These are phyloP conservation scores for Botrytis deweyae DNA, from an alignment of 2,329 filamentous ascomycete genomes.

Conservation along the genomic window DNA sequence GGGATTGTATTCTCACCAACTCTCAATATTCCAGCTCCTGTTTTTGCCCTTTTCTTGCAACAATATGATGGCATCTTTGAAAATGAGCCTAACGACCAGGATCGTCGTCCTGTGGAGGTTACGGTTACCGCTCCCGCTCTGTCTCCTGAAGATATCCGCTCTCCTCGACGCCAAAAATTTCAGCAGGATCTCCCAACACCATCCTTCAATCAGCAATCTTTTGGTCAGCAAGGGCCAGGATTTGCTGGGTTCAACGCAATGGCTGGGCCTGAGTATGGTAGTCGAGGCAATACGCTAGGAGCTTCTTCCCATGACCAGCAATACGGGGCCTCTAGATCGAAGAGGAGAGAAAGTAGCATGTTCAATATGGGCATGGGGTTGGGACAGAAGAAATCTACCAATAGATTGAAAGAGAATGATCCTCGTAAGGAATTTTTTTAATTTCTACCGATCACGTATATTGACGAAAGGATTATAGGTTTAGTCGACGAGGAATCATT, in stretches of 20 bases:
- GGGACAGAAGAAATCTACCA: slow-evolving; percentile 35
- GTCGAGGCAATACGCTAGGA: slow-evolving; percentile 31
- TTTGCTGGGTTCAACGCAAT: slow-evolving; percentile 43
- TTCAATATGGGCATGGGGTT: slow-evolving; percentile 51
- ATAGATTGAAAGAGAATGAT: slow-evolving; percentile 33
- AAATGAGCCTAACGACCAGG: slow-evolving; percentile 63
- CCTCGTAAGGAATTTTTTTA: slow-evolving; percentile 31
- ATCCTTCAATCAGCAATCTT: slow-evolving; percentile 48
- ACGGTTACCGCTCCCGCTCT: slow-evolving; percentile 43
- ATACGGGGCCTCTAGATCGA: slow-evolving; percentile 40
- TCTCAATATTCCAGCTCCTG: slow-evolving; percentile 89
- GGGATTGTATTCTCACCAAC: slow-evolving; percentile 98
- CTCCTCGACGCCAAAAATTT: slow-evolving; percentile 64
- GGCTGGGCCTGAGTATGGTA: slow-evolving; percentile 39
- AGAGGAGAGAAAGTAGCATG: slow-evolving; percentile 61
- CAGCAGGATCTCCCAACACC: slow-evolving; percentile 61
- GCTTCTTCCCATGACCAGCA: slow-evolving; percentile 36
- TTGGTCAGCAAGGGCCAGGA: slow-evolving; percentile 47
- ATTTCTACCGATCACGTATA: slow-evolving; percentile 2
- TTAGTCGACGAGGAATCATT: slow-evolving; percentile 39
- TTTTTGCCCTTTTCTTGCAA: slow-evolving; percentile 91
- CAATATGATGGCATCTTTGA: slow-evolving; percentile 88
- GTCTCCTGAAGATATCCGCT: slow-evolving; percentile 58
- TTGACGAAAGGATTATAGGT: slow-evolving; percentile 29
- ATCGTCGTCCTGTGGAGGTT: slow-evolving; percentile 52